Percentiles rank a stretch among this genome's conserved stretches.
These are phyloP conservation scores for Agroathelia rolfsii DNA, from an alignment of 1,284 basidiomycete genomes.

Conservation along the genomic window DNA sequence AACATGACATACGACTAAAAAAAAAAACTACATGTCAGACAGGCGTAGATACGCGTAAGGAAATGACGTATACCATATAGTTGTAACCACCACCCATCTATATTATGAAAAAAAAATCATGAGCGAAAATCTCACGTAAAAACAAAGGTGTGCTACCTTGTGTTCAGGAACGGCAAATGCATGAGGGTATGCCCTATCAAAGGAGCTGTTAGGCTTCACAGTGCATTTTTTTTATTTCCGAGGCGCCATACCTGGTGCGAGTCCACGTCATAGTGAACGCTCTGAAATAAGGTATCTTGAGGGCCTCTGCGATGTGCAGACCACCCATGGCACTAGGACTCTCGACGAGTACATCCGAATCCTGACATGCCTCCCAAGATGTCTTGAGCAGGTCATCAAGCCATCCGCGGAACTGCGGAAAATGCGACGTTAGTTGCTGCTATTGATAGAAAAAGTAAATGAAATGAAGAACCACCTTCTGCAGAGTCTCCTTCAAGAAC, in stretches of 20 bases:
- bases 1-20: slow-evolving; percentile 81
- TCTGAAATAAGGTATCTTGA: slow-evolving; percentile 88
- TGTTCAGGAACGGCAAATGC: slow-evolving; percentile 94
- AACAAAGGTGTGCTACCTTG: slow-evolving; percentile 47
- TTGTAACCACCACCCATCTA: slow-evolving; percentile 95
- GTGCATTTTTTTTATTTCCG: slow-evolving; percentile 1
- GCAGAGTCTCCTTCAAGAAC: slow-evolving; percentile 84
- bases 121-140: no score
- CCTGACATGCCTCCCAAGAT: slow-evolving; percentile 93
- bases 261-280: slow-evolving; percentile 87
- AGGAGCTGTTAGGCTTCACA: slow-evolving; percentile 8
- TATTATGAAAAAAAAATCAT: slow-evolving; percentile 1
- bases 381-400: slow-evolving; percentile 90
- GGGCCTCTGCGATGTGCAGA: slow-evolving; percentile 93
- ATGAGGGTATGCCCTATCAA: slow-evolving; percentile 86
- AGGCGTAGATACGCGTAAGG: slow-evolving; percentile 1
- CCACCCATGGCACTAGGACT: slow-evolving; percentile 98
- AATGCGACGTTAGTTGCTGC: slow-evolving; percentile 5
- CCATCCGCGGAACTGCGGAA: slow-evolving; percentile 84
- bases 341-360: slow-evolving; percentile 88
- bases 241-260: slow-evolving; percentile 48
- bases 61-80: slow-evolving; percentile 69
- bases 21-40: slow-evolving; percentile 7
- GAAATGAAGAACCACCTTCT: slow-evolving; percentile 51
- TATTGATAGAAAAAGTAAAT: slow-evolving; percentile 4